phyloP scores from a whole-genome alignment of 2,329 filamentous ascomycete genomes.

The Botryotinia globosa region DNA sequence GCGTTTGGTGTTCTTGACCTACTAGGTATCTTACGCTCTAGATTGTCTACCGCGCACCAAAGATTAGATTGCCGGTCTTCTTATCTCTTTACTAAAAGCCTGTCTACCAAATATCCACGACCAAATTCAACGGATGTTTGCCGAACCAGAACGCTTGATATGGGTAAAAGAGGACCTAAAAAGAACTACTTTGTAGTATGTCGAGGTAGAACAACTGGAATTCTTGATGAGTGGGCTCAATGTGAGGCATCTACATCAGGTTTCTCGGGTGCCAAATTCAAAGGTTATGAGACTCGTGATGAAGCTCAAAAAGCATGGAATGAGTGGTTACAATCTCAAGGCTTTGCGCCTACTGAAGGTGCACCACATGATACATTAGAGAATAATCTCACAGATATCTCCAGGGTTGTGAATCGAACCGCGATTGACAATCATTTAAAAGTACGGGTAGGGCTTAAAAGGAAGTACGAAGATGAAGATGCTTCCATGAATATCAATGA shows the following conservation, averaged over 20 bases:
- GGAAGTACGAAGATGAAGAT: background rate
- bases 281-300: constrained; percentile 22
- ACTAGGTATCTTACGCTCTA: background rate
- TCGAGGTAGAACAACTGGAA: constrained; percentile 23
- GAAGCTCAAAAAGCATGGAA: constrained; percentile 26
- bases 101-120: background rate
- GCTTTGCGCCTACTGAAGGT: background rate
- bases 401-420: background rate
- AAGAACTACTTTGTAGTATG: constrained; percentile 25
- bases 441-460: background rate
- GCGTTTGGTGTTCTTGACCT: background rate
- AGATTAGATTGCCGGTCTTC: background rate
- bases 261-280: constrained; percentile 15
- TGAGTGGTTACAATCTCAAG: constrained; percentile 11
- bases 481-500: background rate
- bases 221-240: constrained; percentile 24
- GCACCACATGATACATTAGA: background rate
- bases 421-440: background rate
- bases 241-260: constrained; percentile 26
- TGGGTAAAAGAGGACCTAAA: constrained; percentile 3
- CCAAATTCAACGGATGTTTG: background rate
- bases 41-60: background rate
- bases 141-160: background rate
- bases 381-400: background rate
- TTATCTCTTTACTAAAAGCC: background rate